These are phyloP conservation scores for Corymbia citriodora DNA, from an alignment of 441 rosid species.

Conservation along the genomic window DNA sequence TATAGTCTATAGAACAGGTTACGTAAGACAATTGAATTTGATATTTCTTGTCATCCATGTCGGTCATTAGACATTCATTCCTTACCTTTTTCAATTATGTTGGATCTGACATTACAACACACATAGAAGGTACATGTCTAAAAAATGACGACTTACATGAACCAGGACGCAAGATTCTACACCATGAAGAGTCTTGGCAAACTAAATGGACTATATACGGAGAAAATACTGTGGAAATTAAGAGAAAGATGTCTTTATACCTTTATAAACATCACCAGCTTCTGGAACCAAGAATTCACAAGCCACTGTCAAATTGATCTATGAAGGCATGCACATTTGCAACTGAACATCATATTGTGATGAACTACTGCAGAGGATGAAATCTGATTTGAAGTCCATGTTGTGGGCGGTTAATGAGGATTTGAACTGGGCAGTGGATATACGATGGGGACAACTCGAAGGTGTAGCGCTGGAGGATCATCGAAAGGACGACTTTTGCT, in stretches of 20 bases:
- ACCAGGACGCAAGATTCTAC: background rate
- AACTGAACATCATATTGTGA: background rate
- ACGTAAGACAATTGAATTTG: background rate
- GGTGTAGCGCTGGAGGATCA: conserved; percentile 39
- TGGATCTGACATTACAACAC: too few species aligned
- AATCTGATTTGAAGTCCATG: conserved; percentile 27
- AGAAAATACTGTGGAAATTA: background rate
- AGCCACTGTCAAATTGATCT: background rate
- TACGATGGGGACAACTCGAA: conserved; percentile 37
- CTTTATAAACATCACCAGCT: background rate
- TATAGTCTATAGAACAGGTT: background rate
- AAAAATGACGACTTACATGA: background rate
- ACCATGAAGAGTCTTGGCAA: background rate
- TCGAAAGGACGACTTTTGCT: conserved; percentile 27
- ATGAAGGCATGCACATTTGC: background rate
- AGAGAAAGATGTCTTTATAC: background rate
- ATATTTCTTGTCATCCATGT: too few species aligned
- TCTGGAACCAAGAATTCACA: background rate
- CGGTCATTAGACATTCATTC: too few species aligned
- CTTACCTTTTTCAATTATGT: too few species aligned
- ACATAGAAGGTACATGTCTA: background rate
- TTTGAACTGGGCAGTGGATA: conserved; percentile 22
- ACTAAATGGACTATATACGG: background rate
- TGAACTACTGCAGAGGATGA: background rate
- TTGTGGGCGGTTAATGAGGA: conserved; percentile 20